Conservation (phyloP, 768 basidiomycete species). For the Calocybe cyanea region DNA sequence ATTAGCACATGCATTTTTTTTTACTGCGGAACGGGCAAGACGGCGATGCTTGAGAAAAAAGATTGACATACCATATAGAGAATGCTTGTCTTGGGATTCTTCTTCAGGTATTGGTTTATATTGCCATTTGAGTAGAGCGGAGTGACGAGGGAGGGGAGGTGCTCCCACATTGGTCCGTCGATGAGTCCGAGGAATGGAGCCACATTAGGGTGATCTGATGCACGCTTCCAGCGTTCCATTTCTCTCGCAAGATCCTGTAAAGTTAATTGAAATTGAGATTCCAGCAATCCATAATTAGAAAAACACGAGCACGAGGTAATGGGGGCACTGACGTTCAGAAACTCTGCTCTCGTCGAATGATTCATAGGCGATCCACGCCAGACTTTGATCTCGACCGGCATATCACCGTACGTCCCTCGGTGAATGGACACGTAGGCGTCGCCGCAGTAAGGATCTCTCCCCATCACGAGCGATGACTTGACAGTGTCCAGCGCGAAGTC, state of each 20-base stretch:
- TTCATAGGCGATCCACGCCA: constrained; percentile 13
- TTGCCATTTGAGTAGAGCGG: constrained; percentile 12
- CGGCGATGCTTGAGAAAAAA: too few relatives aligned
- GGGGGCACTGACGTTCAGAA: constrained; percentile 6
- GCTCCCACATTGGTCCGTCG: constrained; percentile 1
- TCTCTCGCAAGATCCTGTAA: constrained; percentile 8
- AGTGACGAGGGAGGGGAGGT: constrained; percentile 12
- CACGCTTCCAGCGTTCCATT: constrained; percentile 17
- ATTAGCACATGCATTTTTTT: too few relatives aligned
- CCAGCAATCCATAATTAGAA: too few relatives aligned
- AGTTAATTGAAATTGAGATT: background rate
- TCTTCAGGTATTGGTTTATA: constrained; percentile 12
- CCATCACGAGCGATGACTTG: background rate
- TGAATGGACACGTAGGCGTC: constrained; percentile 10
- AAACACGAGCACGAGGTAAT: too few relatives aligned
- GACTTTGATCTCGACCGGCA: constrained; percentile 7
- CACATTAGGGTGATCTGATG: constrained; percentile 14
- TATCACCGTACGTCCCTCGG: constrained; percentile 5
- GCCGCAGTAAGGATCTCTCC: background rate
- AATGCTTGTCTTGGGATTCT: constrained; percentile 4
- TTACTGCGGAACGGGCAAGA: too few relatives aligned
- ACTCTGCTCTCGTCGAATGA: background rate
- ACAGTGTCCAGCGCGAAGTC: background rate
- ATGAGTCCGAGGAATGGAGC: constrained; percentile 15
- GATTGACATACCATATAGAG: constrained; percentile 9